phyloP scores from a whole-genome alignment of 208 protist species.

The Plasmodiophora brassicae region DNA sequence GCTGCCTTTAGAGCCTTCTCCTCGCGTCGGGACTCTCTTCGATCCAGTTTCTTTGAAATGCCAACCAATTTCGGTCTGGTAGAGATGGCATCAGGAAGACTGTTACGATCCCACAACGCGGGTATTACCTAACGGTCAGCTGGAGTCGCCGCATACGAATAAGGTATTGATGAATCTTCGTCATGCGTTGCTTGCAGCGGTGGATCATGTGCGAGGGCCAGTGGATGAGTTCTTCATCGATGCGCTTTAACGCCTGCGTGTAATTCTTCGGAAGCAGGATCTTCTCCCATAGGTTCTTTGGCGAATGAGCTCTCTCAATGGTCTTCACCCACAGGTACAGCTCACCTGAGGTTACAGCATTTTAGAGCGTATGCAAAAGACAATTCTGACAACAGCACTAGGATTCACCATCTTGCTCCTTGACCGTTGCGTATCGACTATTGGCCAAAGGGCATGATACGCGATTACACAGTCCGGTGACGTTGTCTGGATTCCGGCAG shows the following conservation, averaged over 20 bases:
- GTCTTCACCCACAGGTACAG: constrained; percentile 75
- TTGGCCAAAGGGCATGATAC: constrained; percentile 95
- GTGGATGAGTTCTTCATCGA: constrained; percentile 72
- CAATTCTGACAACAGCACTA: too few species aligned
- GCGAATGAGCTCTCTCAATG: constrained; percentile 94
- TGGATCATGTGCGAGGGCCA: constrained; percentile 75
- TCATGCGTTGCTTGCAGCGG: constrained; percentile 92
- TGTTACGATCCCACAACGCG: background rate
- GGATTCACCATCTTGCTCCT: background rate
- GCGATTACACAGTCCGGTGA: constrained; percentile 93
- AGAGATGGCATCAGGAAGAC: background rate
- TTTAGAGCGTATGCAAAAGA: too few species aligned
- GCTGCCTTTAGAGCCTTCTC: constrained; percentile 90
- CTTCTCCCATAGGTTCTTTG: constrained; percentile 95
- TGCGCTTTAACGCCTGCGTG: constrained; percentile 75
- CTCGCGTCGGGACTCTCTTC: constrained; percentile 80
- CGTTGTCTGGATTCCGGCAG: constrained; percentile 95
- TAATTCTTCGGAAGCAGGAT: constrained; percentile 91
- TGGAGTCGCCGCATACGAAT: constrained; percentile 91
- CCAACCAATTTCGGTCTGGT: constrained; percentile 32
- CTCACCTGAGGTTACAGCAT: too few species aligned
- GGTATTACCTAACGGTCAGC: constrained; percentile 60
- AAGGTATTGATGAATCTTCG: constrained; percentile 93
- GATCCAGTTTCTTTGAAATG: constrained; percentile 24
- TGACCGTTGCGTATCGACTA: constrained; percentile 80